These are phyloP conservation scores for Coniochaeta sp. DNA, from an alignment of 2,329 filamentous ascomycete genomes.

Conservation along the genomic window DNA sequence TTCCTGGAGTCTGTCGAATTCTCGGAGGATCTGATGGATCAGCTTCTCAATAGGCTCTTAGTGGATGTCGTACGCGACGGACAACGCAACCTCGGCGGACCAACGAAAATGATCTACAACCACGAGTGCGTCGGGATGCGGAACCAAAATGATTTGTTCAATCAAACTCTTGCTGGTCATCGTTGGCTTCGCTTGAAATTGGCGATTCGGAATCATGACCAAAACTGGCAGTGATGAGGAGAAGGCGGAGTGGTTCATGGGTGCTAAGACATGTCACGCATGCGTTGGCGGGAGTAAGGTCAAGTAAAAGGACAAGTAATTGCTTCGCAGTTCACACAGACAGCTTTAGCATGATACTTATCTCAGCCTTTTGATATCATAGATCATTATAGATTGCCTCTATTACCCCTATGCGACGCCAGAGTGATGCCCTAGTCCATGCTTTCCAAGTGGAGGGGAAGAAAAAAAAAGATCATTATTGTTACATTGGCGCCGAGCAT, in stretches of 20 bases:
- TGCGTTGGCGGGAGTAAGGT: background rate
- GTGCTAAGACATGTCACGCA: too few species aligned
- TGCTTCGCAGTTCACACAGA: background rate
- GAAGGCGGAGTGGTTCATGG: background rate
- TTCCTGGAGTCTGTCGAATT: background rate
- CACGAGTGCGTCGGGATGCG: too few species aligned
- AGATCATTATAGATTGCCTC: background rate
- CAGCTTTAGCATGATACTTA: background rate
- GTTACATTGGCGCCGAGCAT: background rate
- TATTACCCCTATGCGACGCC: background rate
- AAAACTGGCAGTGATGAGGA: background rate
- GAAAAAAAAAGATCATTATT: background rate
- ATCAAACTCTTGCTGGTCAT: too few species aligned
- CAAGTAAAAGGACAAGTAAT: background rate
- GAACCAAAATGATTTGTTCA: too few species aligned
- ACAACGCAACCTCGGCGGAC: too few species aligned
- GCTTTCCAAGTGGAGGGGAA: background rate
- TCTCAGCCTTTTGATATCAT: background rate
- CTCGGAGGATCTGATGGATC: background rate
- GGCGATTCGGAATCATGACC: too few species aligned
- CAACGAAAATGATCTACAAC: too few species aligned
- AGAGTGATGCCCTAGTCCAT: background rate
- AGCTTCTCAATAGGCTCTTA: background rate
- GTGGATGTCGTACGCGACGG: background rate
- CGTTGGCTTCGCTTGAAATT: too few species aligned